A percentile compares a stretch with the other conserved stretches of the same genome.
phyloP scores from a whole-genome alignment of 106 monocot genomes.

The Narthecium ossifragum region DNA sequence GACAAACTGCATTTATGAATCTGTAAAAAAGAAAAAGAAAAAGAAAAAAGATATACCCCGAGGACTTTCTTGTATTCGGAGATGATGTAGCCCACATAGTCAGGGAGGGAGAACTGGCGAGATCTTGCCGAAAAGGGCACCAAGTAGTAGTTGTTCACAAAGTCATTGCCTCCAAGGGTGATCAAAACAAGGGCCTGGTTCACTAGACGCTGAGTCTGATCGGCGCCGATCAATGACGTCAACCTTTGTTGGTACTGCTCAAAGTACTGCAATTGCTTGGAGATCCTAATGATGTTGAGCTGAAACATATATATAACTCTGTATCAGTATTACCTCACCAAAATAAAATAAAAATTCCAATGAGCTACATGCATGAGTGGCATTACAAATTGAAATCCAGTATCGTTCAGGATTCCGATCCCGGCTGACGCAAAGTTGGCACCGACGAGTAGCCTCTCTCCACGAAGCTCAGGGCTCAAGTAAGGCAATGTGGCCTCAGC shows the following conservation, averaged over 20 bases:
- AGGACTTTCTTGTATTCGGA: conserved; percentile 89
- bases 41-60: conserved; percentile 35
- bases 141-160: conserved; percentile 94
- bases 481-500: conserved; percentile 75
- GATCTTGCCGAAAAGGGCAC: conserved; percentile 66
- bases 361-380: too few relatives aligned
- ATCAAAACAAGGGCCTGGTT: conserved; percentile 56
- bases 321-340: neutral
- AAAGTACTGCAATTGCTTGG: conserved; percentile 57
- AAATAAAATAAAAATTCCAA: neutral
- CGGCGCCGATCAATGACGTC: conserved; percentile 38
- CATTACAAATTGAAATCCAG: conserved; percentile 90
- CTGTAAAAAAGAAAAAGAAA: too few relatives aligned
- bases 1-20: too few relatives aligned
- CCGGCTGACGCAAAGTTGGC: conserved; percentile 95
- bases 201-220: conserved; percentile 26
- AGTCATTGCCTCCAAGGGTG: conserved; percentile 90
- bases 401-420: conserved; percentile 87
- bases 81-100: conserved; percentile 62
- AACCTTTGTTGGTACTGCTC: conserved; percentile 76
- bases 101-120: conserved; percentile 60
- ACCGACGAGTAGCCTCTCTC: conserved; percentile 61
- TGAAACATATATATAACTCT: conserved; percentile 20
- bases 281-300: conserved; percentile 73
- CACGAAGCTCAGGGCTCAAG: conserved; percentile 64